Percentiles rank a stretch among this genome's conserved stretches.
These are phyloP conservation scores for Parathielavia appendiculata DNA, from an alignment of 495 filamentous ascomycete species.

Conservation along the genomic window DNA sequence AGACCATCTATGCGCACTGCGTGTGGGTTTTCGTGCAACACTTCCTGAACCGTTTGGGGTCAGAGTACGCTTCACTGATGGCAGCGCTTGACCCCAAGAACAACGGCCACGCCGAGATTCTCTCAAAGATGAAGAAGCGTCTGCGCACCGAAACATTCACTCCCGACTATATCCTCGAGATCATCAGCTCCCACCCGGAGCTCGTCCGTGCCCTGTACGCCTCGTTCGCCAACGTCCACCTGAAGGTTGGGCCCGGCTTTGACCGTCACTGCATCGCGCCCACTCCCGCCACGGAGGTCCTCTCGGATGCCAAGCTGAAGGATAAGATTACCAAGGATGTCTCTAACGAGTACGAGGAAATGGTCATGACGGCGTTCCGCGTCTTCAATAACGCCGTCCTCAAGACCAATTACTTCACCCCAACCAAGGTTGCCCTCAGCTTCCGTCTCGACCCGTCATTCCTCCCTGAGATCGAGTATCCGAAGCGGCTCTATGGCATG, in stretches of 20 bases:
- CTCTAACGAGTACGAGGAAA: slow-evolving; percentile 90
- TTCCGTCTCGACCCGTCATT: slow-evolving; percentile 89
- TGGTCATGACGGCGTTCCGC: slow-evolving; percentile 96
- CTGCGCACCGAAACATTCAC: slow-evolving; percentile 96
- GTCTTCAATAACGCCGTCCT: slow-evolving; percentile 86
- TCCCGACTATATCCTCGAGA: slow-evolving; percentile 93
- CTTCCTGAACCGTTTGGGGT: slow-evolving; percentile 90
- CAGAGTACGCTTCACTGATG: slow-evolving; percentile 81
- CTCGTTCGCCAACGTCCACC: slow-evolving; percentile 85
- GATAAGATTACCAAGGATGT: slow-evolving; percentile 75
- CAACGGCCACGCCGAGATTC: slow-evolving; percentile 79
- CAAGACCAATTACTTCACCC: slow-evolving; percentile 99
- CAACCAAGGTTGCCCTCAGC: slow-evolving; percentile 95
- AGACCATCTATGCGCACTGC: slow-evolving; percentile 94
- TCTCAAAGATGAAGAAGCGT: slow-evolving; percentile 93
- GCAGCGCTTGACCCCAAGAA: slow-evolving; percentile 70
- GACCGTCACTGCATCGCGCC: slow-evolving; percentile 69
- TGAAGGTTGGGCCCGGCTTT: slow-evolving; percentile 72
- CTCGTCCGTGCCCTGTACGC: slow-evolving; percentile 86
- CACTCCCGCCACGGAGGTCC: slow-evolving; percentile 61
- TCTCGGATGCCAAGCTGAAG: slow-evolving; percentile 73
- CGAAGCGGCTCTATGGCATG: slow-evolving; percentile 93
- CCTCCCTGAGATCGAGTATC: slow-evolving; percentile 86
- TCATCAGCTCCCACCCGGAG: slow-evolving; percentile 86
- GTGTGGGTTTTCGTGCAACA: slow-evolving; percentile 97